phyloP scores from a whole-genome alignment of 768 basidiomycete genomes.

The Termitomyces titanicus region DNA sequence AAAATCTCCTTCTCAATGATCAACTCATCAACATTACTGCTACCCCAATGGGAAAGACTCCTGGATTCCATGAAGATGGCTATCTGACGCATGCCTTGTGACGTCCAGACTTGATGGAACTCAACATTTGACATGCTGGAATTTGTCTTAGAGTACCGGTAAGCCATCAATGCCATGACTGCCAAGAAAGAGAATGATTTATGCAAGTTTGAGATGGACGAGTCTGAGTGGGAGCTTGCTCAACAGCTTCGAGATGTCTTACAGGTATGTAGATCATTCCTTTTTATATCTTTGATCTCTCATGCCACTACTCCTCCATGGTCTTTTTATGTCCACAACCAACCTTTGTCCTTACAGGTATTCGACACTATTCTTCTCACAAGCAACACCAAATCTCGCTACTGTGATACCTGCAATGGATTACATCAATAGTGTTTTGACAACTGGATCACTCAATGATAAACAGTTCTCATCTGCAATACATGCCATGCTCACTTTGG shows the following conservation, averaged over 20 bases:
- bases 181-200: constrained; percentile 11
- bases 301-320: no score
- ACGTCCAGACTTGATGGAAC: constrained; percentile 31
- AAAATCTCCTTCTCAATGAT: constrained; percentile 6
- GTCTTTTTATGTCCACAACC: no score
- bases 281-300: no score
- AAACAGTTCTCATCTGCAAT: constrained; percentile 3
- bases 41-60: constrained; percentile 4
- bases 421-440: constrained; percentile 27
- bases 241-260: constrained; percentile 24
- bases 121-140: constrained; percentile 27
- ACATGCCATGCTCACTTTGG: constrained; percentile 15
- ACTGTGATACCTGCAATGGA: constrained; percentile 37
- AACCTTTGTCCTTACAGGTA: no score
- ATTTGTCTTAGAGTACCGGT: constrained; percentile 22
- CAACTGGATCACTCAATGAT: neutral
- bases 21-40: constrained; percentile 6
- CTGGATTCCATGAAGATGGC: constrained; percentile 3
- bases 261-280: no score
- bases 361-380: constrained; percentile 27
- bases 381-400: constrained; percentile 20
- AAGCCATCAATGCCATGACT: constrained; percentile 21
- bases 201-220: constrained; percentile 13
- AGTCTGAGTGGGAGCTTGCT: constrained; percentile 26
- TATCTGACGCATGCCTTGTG: constrained; percentile 20